phyloP scores from a whole-genome alignment of 306 rosid genomes.

The Comarum palustre region DNA sequence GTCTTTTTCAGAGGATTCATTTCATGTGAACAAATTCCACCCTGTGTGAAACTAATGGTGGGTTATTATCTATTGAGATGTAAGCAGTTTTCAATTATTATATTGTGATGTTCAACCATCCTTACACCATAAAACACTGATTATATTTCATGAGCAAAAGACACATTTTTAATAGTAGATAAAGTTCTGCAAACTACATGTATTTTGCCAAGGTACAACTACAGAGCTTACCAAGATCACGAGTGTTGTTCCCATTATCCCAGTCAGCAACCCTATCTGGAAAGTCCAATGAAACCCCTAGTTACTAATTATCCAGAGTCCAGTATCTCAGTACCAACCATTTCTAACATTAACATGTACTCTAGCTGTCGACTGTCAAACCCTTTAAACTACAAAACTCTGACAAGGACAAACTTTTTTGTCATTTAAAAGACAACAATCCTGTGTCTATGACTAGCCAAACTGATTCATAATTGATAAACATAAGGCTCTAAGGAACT shows the following conservation, averaged over 20 bases:
- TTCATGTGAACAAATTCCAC: background rate
- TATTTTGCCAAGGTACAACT: slow-evolving; percentile 19
- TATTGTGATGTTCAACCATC: background rate
- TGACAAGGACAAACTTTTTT: background rate
- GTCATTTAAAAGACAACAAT: background rate
- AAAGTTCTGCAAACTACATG: background rate
- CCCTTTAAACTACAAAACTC: slow-evolving; percentile 8
- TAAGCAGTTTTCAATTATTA: background rate
- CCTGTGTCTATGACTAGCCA: slow-evolving; percentile 3
- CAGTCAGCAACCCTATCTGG: slow-evolving; percentile 73
- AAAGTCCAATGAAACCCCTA: slow-evolving; percentile 24
- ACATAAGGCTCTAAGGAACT: background rate
- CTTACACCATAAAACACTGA: background rate
- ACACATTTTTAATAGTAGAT: background rate
- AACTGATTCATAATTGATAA: background rate
- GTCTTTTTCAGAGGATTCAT: background rate
- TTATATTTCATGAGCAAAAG: background rate
- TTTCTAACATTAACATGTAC: background rate
- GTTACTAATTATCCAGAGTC: slow-evolving; percentile 12
- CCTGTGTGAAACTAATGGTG: background rate
- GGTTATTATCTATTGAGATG: background rate
- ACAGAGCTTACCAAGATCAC: slow-evolving; percentile 58
- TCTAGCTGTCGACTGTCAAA: slow-evolving; percentile 11
- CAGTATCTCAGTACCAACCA: background rate
- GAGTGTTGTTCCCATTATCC: slow-evolving; percentile 57